A percentile compares a stretch with the other conserved stretches of the same genome.
Evolutionary conservation across 192 early-diverging fungal species (phyloP).

Genomic region (Ambispora gerdemannii): DNA sequence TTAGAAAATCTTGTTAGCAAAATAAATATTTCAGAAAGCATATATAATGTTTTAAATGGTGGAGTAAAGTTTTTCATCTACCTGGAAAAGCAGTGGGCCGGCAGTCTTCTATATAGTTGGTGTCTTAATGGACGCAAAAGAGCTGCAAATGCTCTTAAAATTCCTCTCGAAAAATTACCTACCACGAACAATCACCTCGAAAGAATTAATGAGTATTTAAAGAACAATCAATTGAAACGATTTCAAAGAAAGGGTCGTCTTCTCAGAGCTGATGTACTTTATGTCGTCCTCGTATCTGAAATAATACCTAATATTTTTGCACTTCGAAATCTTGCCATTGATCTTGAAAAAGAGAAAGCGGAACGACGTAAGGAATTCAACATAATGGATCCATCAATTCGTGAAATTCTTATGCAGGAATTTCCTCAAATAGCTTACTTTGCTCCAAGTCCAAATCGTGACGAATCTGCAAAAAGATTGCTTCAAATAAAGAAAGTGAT

Average conservation of each 20-base stretch:
- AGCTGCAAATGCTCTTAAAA: neutral
- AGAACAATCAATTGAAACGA: neutral
- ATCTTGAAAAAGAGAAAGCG: too few relatives aligned
- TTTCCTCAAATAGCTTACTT: too few relatives aligned
- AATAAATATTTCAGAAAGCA: neutral
- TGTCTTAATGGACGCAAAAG: neutral
- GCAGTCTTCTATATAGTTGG: neutral
- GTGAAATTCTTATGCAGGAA: too few relatives aligned
- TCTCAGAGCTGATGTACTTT: neutral
- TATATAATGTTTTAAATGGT: neutral
- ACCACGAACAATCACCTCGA: conserved; percentile 5
- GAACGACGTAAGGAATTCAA: too few relatives aligned
- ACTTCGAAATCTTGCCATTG: too few relatives aligned
- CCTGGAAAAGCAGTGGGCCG: neutral
- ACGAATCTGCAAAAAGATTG: too few relatives aligned
- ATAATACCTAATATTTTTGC: too few relatives aligned
- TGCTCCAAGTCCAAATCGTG: too few relatives aligned
- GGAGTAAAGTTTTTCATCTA: neutral
- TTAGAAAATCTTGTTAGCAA: too few relatives aligned
- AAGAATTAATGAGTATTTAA: neutral
- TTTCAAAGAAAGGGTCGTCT: conserved; percentile 1
- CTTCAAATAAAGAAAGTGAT: too few relatives aligned
- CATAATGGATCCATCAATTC: too few relatives aligned
- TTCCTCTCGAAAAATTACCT: neutral
- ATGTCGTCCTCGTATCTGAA: too few relatives aligned